These are phyloP conservation scores for Carallia pectinifolia DNA, from an alignment of 345 rosid genomes.

Conservation along the genomic window DNA sequence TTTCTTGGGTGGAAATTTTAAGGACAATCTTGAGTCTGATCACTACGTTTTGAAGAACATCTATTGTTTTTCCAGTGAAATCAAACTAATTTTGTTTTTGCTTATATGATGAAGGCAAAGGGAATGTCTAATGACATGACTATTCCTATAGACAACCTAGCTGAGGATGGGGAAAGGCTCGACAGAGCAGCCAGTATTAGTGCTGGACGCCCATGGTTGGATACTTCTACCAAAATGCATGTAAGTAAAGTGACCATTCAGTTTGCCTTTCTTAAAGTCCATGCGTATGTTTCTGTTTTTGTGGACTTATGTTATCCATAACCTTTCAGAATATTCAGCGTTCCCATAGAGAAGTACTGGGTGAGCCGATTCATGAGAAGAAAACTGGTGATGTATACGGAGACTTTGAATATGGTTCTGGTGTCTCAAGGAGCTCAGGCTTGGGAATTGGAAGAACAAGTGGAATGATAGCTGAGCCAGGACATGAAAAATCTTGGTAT, in stretches of 20 bases:
- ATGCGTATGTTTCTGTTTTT: constrained; percentile 5
- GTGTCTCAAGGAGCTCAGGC: constrained; percentile 48
- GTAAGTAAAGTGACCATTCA: constrained; percentile 38
- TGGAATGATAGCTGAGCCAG: constrained; percentile 57
- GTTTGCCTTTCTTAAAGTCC: neutral
- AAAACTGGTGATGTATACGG: constrained; percentile 44
- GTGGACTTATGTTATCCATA: constrained; percentile 17
- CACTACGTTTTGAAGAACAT: neutral
- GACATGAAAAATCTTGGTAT: constrained; percentile 55
- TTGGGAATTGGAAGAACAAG: constrained; percentile 54
- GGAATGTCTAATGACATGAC: constrained; percentile 37
- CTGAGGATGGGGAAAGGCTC: constrained; percentile 50
- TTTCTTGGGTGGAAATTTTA: too few relatives aligned
- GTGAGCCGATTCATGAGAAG: constrained; percentile 57
- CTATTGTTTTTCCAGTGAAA: neutral
- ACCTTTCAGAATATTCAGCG: constrained; percentile 47
- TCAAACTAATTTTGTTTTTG: neutral
- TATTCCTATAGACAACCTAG: constrained; percentile 34
- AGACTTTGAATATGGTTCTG: constrained; percentile 63
- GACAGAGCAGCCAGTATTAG: constrained; percentile 42
- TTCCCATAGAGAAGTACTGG: constrained; percentile 47
- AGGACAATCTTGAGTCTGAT: too few relatives aligned
- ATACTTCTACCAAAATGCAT: constrained; percentile 52
- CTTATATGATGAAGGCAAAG: constrained; percentile 39
- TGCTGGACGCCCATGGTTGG: constrained; percentile 55